phyloP scores from a whole-genome alignment of 2,329 filamentous ascomycete genomes.

The Pestalotiopsis fici region DNA sequence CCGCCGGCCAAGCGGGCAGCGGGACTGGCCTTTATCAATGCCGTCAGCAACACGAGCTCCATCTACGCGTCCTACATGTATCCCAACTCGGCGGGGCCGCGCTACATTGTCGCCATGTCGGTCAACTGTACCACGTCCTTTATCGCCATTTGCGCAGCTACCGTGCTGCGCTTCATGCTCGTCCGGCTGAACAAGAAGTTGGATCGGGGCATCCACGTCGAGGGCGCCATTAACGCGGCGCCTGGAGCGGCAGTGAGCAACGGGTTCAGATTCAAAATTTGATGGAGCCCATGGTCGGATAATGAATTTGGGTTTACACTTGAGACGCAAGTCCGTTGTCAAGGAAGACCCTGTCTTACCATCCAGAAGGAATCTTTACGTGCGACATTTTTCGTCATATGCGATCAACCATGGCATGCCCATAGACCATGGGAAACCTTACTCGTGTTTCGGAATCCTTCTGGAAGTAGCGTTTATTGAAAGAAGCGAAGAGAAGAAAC shows the following conservation, averaged over 20 bases:
- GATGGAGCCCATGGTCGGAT: constrained; percentile 6
- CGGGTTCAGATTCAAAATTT: constrained; percentile 69
- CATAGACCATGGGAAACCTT: not conserved
- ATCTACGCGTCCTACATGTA: constrained; percentile 68
- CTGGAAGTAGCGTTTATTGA: not conserved
- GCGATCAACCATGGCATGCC: not conserved
- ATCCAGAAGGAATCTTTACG: not conserved
- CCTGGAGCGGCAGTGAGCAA: constrained; percentile 58
- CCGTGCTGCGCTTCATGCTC: constrained; percentile 63
- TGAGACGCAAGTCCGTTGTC: no score
- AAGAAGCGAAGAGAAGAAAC: not conserved
- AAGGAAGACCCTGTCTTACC: not conserved
- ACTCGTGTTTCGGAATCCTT: not conserved
- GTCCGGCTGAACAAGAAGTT: constrained; percentile 69
- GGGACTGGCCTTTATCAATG: constrained; percentile 76
- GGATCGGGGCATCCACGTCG: constrained; percentile 60
- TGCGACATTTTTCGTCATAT: no score
- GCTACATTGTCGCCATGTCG: constrained; percentile 59
- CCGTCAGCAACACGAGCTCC: constrained; percentile 66
- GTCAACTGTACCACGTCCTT: constrained; percentile 69
- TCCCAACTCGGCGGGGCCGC: constrained; percentile 44
- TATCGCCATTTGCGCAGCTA: constrained; percentile 64
- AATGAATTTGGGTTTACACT: no score
- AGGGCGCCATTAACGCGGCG: constrained; percentile 56
- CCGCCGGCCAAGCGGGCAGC: constrained; percentile 73